phyloP scores from a whole-genome alignment of 371 early-diverging fungal species.

The Rhizomucor miehei region DNA sequence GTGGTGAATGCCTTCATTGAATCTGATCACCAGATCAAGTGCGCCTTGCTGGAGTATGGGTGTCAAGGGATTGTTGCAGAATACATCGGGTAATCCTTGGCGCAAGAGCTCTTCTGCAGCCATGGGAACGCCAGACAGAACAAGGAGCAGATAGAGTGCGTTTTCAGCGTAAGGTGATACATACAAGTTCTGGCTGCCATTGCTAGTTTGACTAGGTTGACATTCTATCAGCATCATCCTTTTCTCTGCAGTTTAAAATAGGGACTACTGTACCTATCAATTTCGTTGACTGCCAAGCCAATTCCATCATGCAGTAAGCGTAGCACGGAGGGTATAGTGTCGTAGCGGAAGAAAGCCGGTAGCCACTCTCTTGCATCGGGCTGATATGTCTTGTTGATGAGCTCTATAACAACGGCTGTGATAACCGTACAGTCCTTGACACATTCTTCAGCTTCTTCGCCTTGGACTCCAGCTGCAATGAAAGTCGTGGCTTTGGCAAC shows the following conservation, averaged over 20 bases:
- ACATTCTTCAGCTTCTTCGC: constrained; percentile 19
- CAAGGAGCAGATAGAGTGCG: constrained; percentile 34
- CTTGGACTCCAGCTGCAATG: constrained; percentile 16
- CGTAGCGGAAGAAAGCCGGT: constrained; percentile 14
- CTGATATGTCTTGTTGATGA: constrained; percentile 28
- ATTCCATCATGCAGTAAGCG: constrained; percentile 29
- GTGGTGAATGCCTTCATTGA: constrained; percentile 12
- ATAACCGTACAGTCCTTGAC: constrained; percentile 38
- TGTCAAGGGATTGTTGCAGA: constrained; percentile 35
- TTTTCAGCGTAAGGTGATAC: constrained; percentile 44
- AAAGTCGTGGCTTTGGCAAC: constrained; percentile 23
- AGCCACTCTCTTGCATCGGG: constrained; percentile 22
- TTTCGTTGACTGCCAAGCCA: constrained; percentile 27
- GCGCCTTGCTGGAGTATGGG: constrained; percentile 22
- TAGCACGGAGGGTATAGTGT: constrained; percentile 25
- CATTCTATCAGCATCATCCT: too few relatives aligned
- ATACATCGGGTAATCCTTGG: constrained; percentile 22
- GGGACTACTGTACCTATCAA: constrained; percentile 25
- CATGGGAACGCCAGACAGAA: constrained; percentile 28
- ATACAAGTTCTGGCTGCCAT: constrained; percentile 10
- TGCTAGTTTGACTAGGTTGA: constrained; percentile 25
- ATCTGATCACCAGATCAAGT: constrained; percentile 35
- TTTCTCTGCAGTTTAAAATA: too few relatives aligned
- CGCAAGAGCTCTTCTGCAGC: constrained; percentile 26
- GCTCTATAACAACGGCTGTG: constrained; percentile 27